Percentiles rank a stretch among this genome's conserved stretches.
These are phyloP conservation scores for Trichoderma reesei DNA, from an alignment of 495 filamentous ascomycete genomes.

Conservation along the genomic window DNA sequence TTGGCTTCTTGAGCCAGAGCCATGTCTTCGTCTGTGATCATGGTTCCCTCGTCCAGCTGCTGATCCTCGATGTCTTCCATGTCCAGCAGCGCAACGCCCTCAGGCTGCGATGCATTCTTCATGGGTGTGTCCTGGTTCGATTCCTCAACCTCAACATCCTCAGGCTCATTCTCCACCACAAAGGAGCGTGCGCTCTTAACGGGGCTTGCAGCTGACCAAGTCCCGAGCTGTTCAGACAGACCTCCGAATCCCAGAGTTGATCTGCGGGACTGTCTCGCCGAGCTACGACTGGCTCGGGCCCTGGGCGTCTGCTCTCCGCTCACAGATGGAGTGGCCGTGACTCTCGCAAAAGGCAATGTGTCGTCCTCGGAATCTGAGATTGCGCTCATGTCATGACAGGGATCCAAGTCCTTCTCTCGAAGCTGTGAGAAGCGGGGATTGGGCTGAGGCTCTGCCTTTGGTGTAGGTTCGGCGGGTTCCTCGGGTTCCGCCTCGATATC, in stretches of 20 bases:
- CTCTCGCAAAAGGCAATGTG: constrained; percentile 1
- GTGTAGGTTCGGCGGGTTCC: not conserved
- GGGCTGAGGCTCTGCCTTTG: not conserved
- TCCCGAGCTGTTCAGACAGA: constrained; percentile 47
- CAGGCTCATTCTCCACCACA: constrained; percentile 5
- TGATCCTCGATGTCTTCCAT: constrained; percentile 17
- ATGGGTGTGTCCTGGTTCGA: constrained; percentile 19
- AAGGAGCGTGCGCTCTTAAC: constrained; percentile 15
- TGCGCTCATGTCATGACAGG: constrained; percentile 7
- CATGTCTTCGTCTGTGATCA: constrained; percentile 35
- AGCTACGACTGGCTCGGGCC: constrained; percentile 16
- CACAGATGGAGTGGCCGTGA: not conserved
- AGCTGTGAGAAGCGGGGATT: not conserved
- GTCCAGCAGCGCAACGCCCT: constrained; percentile 22
- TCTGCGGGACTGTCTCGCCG: constrained; percentile 15
- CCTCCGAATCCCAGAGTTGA: constrained; percentile 47
- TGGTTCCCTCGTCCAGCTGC: constrained; percentile 26
- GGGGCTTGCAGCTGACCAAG: constrained; percentile 51
- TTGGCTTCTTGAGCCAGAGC: constrained; percentile 40
- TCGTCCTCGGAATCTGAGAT: constrained; percentile 27
- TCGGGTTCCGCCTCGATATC: not conserved
- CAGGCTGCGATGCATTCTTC: constrained; percentile 32
- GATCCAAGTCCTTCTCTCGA: constrained; percentile 6
- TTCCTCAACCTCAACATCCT: not conserved
- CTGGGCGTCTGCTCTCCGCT: not conserved